phyloP scores from a whole-genome alignment of 345 rosid species.

The Salix caprea region DNA sequence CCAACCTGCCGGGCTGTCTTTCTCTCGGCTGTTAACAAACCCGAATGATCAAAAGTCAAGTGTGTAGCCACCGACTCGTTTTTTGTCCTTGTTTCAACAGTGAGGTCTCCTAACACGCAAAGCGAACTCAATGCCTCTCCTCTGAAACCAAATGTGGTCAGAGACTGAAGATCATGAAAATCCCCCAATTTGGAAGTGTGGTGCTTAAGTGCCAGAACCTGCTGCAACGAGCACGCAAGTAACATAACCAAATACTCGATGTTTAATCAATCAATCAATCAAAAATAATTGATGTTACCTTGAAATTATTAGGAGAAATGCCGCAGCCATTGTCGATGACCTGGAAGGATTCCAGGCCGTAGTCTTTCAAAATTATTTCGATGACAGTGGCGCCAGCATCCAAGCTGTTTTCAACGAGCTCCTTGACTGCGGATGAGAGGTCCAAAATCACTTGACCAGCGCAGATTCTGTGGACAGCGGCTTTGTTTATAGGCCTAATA shows the following conservation, averaged over 20 bases:
- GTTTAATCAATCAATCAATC: neutral
- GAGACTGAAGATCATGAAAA: constrained; percentile 74
- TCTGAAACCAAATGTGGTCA: constrained; percentile 84
- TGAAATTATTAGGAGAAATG: constrained; percentile 73
- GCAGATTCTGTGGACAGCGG: constrained; percentile 75
- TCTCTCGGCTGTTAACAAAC: constrained; percentile 57
- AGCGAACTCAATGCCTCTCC: constrained; percentile 98
- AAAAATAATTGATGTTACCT: constrained; percentile 32
- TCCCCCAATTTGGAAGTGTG: constrained; percentile 87
- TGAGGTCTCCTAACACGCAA: constrained; percentile 70
- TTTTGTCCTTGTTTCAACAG: constrained; percentile 73
- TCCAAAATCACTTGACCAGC: constrained; percentile 92
- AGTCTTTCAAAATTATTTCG: constrained; percentile 72
- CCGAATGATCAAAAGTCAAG: constrained; percentile 79
- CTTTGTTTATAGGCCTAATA: constrained; percentile 70
- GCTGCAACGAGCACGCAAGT: neutral
- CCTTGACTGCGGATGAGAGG: constrained; percentile 93
- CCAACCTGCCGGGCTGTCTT: constrained; percentile 86
- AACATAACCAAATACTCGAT: neutral
- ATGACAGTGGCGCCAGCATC: constrained; percentile 90
- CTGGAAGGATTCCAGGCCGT: constrained; percentile 80
- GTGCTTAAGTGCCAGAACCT: constrained; percentile 87
- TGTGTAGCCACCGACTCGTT: constrained; percentile 73
- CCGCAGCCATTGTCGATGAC: constrained; percentile 95
- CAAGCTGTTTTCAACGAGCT: constrained; percentile 93